These are phyloP conservation scores for Penicillium sp. DNA, from an alignment of 2,329 filamentous ascomycete genomes.

Conservation along the genomic window DNA sequence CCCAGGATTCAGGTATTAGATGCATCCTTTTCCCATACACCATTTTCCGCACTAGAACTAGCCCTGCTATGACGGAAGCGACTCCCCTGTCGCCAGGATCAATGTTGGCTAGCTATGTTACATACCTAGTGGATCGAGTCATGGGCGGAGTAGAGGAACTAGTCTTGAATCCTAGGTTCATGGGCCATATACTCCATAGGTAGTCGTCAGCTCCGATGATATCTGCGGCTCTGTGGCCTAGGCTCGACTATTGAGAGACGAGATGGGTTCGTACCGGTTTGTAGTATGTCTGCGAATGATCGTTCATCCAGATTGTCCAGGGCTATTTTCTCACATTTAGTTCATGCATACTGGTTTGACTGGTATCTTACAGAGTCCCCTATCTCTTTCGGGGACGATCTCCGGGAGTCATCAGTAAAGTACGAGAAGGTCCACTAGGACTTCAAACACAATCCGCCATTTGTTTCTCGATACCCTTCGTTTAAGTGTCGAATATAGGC, in stretches of 20 bases:
- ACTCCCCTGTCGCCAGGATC: neutral
- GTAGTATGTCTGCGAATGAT: neutral
- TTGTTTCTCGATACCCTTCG: too few relatives aligned
- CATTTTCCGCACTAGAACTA: neutral
- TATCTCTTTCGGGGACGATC: neutral
- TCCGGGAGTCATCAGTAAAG: neutral
- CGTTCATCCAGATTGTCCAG: too few relatives aligned
- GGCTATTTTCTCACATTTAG: neutral
- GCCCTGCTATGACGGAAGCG: neutral
- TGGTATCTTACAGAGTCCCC: neutral
- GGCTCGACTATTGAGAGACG: neutral
- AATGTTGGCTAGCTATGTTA: neutral
- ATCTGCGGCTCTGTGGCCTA: neutral
- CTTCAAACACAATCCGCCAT: too few relatives aligned
- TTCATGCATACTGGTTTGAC: neutral
- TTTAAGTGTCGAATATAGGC: neutral
- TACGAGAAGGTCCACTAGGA: neutral
- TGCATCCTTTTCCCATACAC: neutral
- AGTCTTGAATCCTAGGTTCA: too few relatives aligned
- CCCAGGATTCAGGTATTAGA: neutral
- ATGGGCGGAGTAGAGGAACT: neutral
- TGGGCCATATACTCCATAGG: neutral
- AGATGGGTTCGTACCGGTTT: neutral
- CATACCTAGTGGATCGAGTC: neutral
- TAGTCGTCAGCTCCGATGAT: neutral